Conservation (phyloP, 2,329 filamentous ascomycete genomes). For the Boeremia exigua region DNA sequence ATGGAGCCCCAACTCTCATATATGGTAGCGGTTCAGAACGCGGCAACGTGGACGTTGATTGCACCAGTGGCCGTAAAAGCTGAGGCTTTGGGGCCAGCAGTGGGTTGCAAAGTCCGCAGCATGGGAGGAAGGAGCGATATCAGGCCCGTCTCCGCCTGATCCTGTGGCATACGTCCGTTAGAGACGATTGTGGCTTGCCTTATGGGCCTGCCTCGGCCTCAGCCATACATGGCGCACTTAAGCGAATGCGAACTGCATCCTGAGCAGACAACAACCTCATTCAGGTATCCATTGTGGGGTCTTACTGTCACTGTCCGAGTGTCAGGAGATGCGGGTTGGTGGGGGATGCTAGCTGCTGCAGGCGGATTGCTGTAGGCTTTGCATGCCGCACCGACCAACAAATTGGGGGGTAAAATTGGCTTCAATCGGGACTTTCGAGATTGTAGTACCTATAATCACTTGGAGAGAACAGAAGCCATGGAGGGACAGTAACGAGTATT, state of each 20-base stretch:
- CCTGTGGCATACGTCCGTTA: slow-evolving; percentile 5
- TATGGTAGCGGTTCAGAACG: not conserved
- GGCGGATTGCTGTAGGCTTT: no score
- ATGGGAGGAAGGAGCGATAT: slow-evolving; percentile 1
- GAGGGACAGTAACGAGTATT: no score
- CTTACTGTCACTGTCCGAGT: not conserved
- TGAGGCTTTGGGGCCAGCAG: not conserved
- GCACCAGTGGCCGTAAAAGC: not conserved
- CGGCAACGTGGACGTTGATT: not conserved
- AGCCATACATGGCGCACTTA: not conserved
- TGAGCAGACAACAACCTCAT: not conserved
- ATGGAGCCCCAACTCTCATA: not conserved
- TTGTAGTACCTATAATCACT: no score
- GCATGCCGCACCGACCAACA: no score
- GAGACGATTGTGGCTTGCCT: slow-evolving; percentile 7
- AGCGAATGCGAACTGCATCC: slow-evolving; percentile 8
- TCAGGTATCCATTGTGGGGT: not conserved
- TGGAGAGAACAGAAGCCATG: no score
- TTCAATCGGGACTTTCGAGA: no score
- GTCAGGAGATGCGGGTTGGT: not conserved
- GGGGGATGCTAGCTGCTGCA: not conserved
- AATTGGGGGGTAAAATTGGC: no score
- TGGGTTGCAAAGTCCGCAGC: not conserved
- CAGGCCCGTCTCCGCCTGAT: slow-evolving; percentile 5
- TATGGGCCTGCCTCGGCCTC: not conserved